phyloP scores from a whole-genome alignment of 768 basidiomycete species.

The Phanerochaete carnosa region DNA sequence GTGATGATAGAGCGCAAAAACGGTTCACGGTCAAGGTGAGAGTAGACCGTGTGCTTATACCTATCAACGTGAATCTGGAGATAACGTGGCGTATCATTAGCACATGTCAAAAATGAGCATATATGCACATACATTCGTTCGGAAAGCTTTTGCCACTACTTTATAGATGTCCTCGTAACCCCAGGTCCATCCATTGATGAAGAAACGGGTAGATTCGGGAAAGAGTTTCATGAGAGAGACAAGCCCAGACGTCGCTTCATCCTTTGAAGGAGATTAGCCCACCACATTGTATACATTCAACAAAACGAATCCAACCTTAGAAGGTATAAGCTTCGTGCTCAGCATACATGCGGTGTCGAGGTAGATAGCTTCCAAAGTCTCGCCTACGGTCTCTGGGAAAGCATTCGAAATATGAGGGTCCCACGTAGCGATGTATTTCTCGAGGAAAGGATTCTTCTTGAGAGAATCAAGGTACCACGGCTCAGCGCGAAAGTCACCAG shows the following conservation, averaged over 20 bases:
- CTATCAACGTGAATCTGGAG: slow-evolving; percentile 84
- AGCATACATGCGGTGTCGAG: slow-evolving; percentile 22
- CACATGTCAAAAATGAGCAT: neutral
- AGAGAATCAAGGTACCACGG: slow-evolving; percentile 72
- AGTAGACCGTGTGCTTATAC: slow-evolving; percentile 76
- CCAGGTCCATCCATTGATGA: slow-evolving; percentile 93
- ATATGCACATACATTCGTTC: slow-evolving; percentile 45
- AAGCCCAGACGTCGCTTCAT: slow-evolving; percentile 61
- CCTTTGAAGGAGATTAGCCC: slow-evolving; percentile 26
- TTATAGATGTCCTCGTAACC: slow-evolving; percentile 93
- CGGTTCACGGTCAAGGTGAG: slow-evolving; percentile 48
- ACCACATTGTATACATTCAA: neutral
- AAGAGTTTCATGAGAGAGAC: slow-evolving; percentile 67
- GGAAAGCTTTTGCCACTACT: slow-evolving; percentile 65
- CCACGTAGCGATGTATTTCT: slow-evolving; percentile 56
- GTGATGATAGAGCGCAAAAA: slow-evolving; percentile 61
- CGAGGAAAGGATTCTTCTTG: slow-evolving; percentile 64
- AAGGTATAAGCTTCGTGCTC: slow-evolving; percentile 10
- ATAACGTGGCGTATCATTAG: neutral
- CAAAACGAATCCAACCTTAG: slow-evolving; percentile 13
- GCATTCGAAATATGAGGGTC: neutral
- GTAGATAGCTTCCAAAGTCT: slow-evolving; percentile 11
- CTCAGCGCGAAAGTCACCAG: slow-evolving; percentile 92
- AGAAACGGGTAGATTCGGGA: slow-evolving; percentile 69
- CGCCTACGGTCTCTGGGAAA: no score